Base-by-base conservation (phyloP, 495 filamentous ascomycete genomes). In the Chlorociboria aeruginascens region DNA sequence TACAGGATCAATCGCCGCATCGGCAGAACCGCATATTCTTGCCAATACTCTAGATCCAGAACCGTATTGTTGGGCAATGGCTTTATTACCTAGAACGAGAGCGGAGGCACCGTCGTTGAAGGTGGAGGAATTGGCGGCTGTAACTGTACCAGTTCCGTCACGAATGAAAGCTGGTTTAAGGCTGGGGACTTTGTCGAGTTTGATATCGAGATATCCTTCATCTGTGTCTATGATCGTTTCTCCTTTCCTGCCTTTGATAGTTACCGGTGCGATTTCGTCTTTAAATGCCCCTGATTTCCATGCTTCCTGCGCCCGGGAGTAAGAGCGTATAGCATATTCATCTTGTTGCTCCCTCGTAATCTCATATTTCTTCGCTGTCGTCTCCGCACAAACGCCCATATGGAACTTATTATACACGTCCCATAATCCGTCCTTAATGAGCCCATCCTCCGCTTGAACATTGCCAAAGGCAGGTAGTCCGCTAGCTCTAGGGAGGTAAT, bases 361-460 rank as follows among this genome's bases (percentile, higher is more conserved):
- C 0, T 77, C 66, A 59, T 86, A 74, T 53, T 93, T 90, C 71
- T 90, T 92, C 4, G 86, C 90, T 10, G 89, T 95, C 48, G 83
- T 82, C 69, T 98, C 92, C n/a, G 90, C 92, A 59, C 92, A 98
- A 49, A 89, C 84, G 7, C 92, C 92, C 92, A 98, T 98, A 61
- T 95, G 90, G 59, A 96, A 82, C 59, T 94, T 74, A 63, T 94
- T 86, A 64, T 96, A 98, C 17, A 95, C 89, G 66, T 98, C 92
- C 77, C 88, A 95, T 34, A 98, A 69, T 8, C 92, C 92, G 60
- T 98, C 92, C 64, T 89, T 94, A 57, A 96, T 84, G 57, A 98
- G 65, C 3, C 92, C 92, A 61, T 98, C 92, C 63, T 90, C 82
- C 63, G 90, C 67, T 61, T 82, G 81, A 56, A 93, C 70, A 50